phyloP scores from a whole-genome alignment of 2,329 filamentous ascomycete genomes.

The Juglanconis oblonga region DNA sequence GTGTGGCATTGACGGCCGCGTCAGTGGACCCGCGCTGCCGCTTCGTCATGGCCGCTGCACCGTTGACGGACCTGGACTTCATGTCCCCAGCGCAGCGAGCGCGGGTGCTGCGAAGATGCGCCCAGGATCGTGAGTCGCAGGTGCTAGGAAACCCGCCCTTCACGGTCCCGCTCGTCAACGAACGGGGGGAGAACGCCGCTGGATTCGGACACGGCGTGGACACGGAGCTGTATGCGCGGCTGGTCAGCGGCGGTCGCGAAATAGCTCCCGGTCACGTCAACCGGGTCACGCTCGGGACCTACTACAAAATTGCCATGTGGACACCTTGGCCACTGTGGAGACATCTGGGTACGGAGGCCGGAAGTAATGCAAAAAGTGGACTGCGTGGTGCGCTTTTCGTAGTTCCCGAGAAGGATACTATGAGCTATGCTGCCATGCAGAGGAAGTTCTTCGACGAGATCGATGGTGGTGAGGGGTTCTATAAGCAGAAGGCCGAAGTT shows the following conservation, averaged over 20 bases:
- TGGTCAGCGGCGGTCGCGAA: background rate
- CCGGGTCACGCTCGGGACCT: no score
- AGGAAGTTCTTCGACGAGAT: no score
- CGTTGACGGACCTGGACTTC: background rate
- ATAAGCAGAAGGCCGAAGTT: no score
- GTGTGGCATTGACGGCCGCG: slow-evolving; percentile 26
- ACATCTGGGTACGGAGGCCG: no score
- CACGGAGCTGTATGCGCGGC: background rate
- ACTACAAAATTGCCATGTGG: no score
- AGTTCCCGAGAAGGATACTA: no score
- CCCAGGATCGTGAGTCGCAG: slow-evolving; percentile 6
- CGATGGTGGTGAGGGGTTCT: no score
- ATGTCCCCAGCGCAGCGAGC: no score
- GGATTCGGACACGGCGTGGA: slow-evolving; percentile 1
- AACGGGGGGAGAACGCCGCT: background rate
- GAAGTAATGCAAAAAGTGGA: no score
- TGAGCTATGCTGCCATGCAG: no score
- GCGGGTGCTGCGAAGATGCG: background rate
- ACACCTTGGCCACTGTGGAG: no score
- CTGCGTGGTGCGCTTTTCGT: no score
- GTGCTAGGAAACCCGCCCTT: slow-evolving; percentile 1
- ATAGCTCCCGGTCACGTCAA: background rate
- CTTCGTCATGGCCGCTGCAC: slow-evolving; percentile 22
- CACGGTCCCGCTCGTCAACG: slow-evolving; percentile 1
- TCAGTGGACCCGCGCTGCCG: slow-evolving; percentile 30